phyloP scores from a whole-genome alignment of 805 yeast genomes.

The Helenozyma rhizophorensis region DNA sequence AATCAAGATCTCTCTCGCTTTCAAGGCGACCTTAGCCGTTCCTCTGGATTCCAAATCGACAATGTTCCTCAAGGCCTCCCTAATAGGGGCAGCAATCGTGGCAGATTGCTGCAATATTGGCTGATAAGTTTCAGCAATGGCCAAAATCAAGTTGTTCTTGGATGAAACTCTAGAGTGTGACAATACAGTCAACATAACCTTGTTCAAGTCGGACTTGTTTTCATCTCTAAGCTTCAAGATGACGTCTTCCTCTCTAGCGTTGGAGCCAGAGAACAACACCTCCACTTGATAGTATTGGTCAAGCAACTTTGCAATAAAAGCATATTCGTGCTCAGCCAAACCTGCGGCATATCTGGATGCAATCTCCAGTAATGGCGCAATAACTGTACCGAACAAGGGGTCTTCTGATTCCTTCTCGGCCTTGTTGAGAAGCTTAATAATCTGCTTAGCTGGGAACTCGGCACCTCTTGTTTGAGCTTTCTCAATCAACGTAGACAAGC shows the following conservation, averaged over 20 bases:
- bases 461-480: slow-evolving; percentile 62
- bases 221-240: slow-evolving; percentile 84
- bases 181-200: slow-evolving; percentile 68
- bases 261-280: slow-evolving; percentile 68
- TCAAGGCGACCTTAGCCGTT: slow-evolving; percentile 88
- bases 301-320: slow-evolving; percentile 65
- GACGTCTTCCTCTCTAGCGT: slow-evolving; percentile 82
- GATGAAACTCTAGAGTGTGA: slow-evolving; percentile 94
- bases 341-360: slow-evolving; percentile 72
- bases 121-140: slow-evolving; percentile 78
- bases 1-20: slow-evolving; percentile 93
- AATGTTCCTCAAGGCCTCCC: slow-evolving; percentile 67
- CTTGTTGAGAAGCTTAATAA: slow-evolving; percentile 67
- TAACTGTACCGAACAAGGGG: slow-evolving; percentile 44
- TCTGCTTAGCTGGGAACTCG: slow-evolving; percentile 90
- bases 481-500: slow-evolving; percentile 60
- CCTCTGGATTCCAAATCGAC: slow-evolving; percentile 88
- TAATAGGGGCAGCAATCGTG: slow-evolving; percentile 57
- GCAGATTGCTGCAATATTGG: slow-evolving; percentile 72
- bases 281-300: slow-evolving; percentile 76
- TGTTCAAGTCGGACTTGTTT: slow-evolving; percentile 66
- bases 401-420: slow-evolving; percentile 46
- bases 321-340: slow-evolving; percentile 76
- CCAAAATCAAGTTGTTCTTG: slow-evolving; percentile 83
- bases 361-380: slow-evolving; percentile 70